phyloP scores from a whole-genome alignment of 495 filamentous ascomycete species.

The Annulohypoxylon nitens region DNA sequence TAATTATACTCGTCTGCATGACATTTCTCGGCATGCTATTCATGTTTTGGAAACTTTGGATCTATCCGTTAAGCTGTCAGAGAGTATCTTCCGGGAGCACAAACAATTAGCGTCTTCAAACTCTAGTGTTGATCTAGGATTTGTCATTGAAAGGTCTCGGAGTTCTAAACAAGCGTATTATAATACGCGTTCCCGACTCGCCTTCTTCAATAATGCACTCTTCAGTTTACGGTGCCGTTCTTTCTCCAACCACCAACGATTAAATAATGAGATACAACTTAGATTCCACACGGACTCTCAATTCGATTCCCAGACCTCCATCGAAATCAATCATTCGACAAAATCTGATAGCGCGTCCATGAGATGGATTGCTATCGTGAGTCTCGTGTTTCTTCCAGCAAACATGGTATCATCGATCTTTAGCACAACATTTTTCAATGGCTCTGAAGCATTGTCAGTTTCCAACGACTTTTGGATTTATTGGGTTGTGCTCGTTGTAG shows the following conservation, averaged over 20 bases:
- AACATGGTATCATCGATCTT: conserved; percentile 6
- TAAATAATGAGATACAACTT: conserved; percentile 13
- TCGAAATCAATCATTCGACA: neutral
- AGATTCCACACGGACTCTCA: conserved; percentile 6
- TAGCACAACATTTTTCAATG: neutral
- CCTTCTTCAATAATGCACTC: conserved; percentile 4
- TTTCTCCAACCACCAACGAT: neutral
- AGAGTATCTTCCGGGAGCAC: neutral
- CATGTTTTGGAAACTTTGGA: conserved; percentile 6
- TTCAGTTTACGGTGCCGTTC: conserved; percentile 3
- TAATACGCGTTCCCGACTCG: neutral
- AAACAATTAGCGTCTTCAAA: neutral
- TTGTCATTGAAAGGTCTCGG: neutral
- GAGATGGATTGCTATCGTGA: conserved; percentile 14
- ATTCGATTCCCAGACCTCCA: neutral
- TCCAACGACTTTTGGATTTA: conserved; percentile 7
- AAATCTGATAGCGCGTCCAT: conserved; percentile 9
- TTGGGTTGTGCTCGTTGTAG: conserved; percentile 1
- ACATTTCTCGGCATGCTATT: conserved; percentile 7
- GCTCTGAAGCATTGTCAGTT: neutral
- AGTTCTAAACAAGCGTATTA: neutral
- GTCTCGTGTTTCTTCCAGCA: conserved; percentile 10
- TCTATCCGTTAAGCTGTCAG: conserved; percentile 2
- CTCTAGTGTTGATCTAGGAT: neutral
- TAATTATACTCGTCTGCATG: conserved; percentile 6